A percentile compares a stretch with the other conserved stretches of the same genome.
phyloP scores from a whole-genome alignment of 352 stramenopile species.

The Globisporangium parvum region DNA sequence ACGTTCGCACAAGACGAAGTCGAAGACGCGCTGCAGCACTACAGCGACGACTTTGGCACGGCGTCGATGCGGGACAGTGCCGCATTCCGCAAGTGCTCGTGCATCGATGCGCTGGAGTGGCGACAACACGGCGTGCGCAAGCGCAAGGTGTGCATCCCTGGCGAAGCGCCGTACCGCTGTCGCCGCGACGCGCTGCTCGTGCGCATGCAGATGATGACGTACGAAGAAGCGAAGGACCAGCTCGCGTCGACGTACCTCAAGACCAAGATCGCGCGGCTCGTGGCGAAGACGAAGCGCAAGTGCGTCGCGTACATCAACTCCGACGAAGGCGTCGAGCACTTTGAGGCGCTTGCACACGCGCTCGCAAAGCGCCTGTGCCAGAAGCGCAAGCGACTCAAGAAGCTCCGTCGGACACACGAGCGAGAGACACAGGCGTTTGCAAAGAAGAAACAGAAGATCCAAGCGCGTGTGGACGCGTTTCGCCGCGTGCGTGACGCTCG shows the following conservation, averaged over 20 bases:
- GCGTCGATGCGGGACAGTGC: slow-evolving; percentile 22
- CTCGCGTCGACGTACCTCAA: slow-evolving; percentile 48
- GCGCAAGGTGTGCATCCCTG: slow-evolving; percentile 41
- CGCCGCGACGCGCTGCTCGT: slow-evolving; percentile 39
- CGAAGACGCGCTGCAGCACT: slow-evolving; percentile 48
- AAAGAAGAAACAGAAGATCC: slow-evolving; percentile 25
- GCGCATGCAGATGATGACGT: slow-evolving; percentile 55
- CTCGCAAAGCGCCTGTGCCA: slow-evolving; percentile 21
- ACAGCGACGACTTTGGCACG: slow-evolving; percentile 46
- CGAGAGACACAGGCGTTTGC: slow-evolving; percentile 21
- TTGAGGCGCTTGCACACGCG: slow-evolving; percentile 34
- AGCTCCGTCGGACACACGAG: slow-evolving; percentile 26
- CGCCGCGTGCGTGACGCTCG: slow-evolving; percentile 26
- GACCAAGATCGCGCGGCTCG: slow-evolving; percentile 41
- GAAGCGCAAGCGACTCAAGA: slow-evolving; percentile 34
- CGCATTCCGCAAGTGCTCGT: slow-evolving; percentile 41
- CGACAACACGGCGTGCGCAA: slow-evolving; percentile 15
- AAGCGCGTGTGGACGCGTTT: slow-evolving; percentile 32
- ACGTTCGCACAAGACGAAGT: slow-evolving; percentile 35
- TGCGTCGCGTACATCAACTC: slow-evolving; percentile 65
- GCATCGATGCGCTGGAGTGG: slow-evolving; percentile 33
- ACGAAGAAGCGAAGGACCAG: slow-evolving; percentile 59
- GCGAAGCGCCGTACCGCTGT: slow-evolving; percentile 34
- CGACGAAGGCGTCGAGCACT: slow-evolving; percentile 32
- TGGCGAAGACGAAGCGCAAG: slow-evolving; percentile 43